These are phyloP conservation scores for Tetragonia tetragonoides DNA, from an alignment of 148 eudicot species.

Conservation along the genomic window DNA sequence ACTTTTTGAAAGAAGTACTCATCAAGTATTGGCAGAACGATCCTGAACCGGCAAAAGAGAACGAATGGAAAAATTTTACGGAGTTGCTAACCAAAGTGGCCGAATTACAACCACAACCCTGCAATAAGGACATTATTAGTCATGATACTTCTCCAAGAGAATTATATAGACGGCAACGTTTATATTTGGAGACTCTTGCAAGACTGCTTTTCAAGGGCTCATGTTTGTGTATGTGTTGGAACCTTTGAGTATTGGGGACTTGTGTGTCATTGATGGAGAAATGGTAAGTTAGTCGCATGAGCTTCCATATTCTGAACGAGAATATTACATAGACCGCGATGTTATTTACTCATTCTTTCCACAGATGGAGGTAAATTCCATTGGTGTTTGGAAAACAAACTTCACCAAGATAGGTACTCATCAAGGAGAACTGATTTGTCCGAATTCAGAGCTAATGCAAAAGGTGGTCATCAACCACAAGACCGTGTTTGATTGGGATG, in stretches of 20 bases:
- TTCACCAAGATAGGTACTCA: not conserved
- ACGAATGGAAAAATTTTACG: no score
- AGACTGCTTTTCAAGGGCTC: constrained; percentile 47
- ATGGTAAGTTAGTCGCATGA: not conserved
- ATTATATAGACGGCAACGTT: constrained; percentile 22
- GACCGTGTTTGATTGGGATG: constrained; percentile 18
- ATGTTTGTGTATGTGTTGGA: constrained; percentile 48
- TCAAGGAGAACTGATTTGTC: constrained; percentile 4
- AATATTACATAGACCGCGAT: no score
- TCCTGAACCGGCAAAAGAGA: no score
- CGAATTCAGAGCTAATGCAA: constrained; percentile 1
- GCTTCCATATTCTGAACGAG: no score
- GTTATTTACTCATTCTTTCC: not conserved
- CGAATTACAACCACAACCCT: no score
- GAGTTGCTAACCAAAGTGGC: no score
- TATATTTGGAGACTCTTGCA: constrained; percentile 7
- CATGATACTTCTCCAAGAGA: no score
- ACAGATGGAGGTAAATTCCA: constrained; percentile 11
- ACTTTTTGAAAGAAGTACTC: no score
- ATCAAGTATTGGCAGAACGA: no score
- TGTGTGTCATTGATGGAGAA: constrained; percentile 39
- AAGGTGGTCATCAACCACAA: constrained; percentile 12
- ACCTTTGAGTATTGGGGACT: constrained; percentile 52
- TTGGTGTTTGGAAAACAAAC: constrained; percentile 12
- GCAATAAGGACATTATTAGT: no score